Evolutionary conservation across 352 stramenopile species (phyloP).

Genomic region (Phytophthora melonis): DNA sequence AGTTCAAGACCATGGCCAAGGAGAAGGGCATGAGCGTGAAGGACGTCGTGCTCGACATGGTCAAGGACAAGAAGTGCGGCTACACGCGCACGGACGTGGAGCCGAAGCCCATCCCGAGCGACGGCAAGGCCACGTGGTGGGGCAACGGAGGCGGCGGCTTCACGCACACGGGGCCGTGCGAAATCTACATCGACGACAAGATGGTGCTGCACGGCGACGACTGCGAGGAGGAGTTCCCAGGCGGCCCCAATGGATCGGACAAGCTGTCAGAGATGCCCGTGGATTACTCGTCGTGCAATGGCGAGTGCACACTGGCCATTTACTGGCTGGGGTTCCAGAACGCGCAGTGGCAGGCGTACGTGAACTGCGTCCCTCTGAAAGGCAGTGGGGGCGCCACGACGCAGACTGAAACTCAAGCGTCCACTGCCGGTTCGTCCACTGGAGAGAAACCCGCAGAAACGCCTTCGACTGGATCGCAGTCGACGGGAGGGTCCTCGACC

Average conservation of each 20-base stretch:
- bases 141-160: constrained; percentile 46
- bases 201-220: constrained; percentile 47
- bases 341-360: constrained; percentile 51
- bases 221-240: constrained; percentile 44
- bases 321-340: constrained; percentile 63
- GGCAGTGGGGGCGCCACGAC: constrained; percentile 14
- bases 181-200: constrained; percentile 58
- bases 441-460: neutral
- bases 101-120: constrained; percentile 40
- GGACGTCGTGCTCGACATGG: constrained; percentile 48
- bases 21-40: constrained; percentile 43
- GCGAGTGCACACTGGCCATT: constrained; percentile 49
- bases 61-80: constrained; percentile 41
- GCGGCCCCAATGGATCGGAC: constrained; percentile 23
- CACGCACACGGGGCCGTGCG: constrained; percentile 47
- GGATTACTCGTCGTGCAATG: constrained; percentile 50
- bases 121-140: constrained; percentile 41
- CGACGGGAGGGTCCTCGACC: neutral
- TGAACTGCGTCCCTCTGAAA: constrained; percentile 37
- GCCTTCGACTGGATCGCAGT: neutral
- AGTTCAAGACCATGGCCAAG: constrained; percentile 38
- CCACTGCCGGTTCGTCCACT: constrained; percentile 5
- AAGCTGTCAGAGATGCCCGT: constrained; percentile 42
- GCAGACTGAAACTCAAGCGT: constrained; percentile 9
- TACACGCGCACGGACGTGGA: constrained; percentile 40